Percentiles rank a stretch among this genome's conserved stretches.
Evolutionary conservation across 2,329 filamentous ascomycete genomes (phyloP).

Genomic region (Paecilomyces niveus): DNA sequence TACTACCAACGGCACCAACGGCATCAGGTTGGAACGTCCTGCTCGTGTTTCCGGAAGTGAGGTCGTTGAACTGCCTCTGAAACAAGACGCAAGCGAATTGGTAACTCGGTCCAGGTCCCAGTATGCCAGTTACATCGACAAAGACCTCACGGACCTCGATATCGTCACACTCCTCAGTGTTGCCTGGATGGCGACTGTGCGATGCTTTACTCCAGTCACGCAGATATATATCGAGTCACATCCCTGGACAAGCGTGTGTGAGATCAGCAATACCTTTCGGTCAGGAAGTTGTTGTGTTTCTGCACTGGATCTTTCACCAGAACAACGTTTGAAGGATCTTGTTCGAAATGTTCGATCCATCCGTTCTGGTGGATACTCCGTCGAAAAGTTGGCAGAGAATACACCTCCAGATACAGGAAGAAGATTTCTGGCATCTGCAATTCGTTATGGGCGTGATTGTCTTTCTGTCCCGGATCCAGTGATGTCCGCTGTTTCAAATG

Average conservation of each 20-base stretch:
- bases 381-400: not conserved
- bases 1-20: not conserved
- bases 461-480: not conserved
- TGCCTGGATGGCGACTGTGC: not conserved
- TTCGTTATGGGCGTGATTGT: not conserved
- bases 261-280: not conserved
- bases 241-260: not conserved
- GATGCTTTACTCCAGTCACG: not conserved
- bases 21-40: not conserved
- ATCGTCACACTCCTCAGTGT: not conserved
- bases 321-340: not conserved
- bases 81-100: not conserved
- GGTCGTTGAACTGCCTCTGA: not conserved
- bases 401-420: not conserved
- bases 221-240: not conserved
- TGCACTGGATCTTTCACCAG: not conserved
- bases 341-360: not conserved
- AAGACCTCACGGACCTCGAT: not conserved
- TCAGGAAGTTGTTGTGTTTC: not conserved
- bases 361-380: not conserved
- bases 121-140: not conserved
- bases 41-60: not conserved
- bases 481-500: not conserved
- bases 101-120: not conserved
- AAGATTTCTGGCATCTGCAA: not conserved